Conservation (phyloP, 2,329 filamentous ascomycete genomes). For the Arthroderma uncinatum region DNA sequence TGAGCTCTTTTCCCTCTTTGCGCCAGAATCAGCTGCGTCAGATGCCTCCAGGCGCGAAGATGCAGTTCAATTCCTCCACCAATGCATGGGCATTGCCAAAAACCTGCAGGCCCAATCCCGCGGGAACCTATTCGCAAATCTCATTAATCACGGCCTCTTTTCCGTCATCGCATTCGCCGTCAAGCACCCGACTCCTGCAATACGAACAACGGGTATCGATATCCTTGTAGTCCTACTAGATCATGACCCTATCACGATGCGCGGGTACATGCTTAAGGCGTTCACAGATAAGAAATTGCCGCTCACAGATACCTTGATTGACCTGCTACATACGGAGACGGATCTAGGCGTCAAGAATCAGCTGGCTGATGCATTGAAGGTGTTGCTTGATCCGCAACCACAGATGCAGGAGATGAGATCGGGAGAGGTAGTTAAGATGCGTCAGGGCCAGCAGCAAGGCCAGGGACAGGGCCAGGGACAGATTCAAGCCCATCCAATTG, state of each 20-base stretch:
- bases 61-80: conserved; percentile 89
- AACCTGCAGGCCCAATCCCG: conserved; percentile 77
- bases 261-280: conserved; percentile 83
- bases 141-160: conserved; percentile 76
- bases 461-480: neutral
- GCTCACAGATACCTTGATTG: conserved; percentile 83
- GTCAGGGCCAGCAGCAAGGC: conserved; percentile 32
- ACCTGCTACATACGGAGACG: conserved; percentile 78
- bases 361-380: conserved; percentile 88
- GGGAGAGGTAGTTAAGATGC: conserved; percentile 57
- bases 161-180: conserved; percentile 86
- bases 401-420: conserved; percentile 50
- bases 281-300: conserved; percentile 76
- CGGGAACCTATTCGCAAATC: conserved; percentile 76
- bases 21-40: conserved; percentile 41
- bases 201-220: conserved; percentile 85
- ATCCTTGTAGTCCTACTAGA: conserved; percentile 90
- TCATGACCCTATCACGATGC: conserved; percentile 88
- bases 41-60: conserved; percentile 74
- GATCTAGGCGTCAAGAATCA: conserved; percentile 93
- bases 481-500: conserved; percentile 51
- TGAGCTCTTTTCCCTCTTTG: conserved; percentile 81
- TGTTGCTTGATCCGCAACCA: conserved; percentile 67
- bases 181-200: conserved; percentile 68
- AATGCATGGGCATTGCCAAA: conserved; percentile 89